phyloP scores from a whole-genome alignment of 169 alveolate species.

The Eimeria sp. region DNA sequence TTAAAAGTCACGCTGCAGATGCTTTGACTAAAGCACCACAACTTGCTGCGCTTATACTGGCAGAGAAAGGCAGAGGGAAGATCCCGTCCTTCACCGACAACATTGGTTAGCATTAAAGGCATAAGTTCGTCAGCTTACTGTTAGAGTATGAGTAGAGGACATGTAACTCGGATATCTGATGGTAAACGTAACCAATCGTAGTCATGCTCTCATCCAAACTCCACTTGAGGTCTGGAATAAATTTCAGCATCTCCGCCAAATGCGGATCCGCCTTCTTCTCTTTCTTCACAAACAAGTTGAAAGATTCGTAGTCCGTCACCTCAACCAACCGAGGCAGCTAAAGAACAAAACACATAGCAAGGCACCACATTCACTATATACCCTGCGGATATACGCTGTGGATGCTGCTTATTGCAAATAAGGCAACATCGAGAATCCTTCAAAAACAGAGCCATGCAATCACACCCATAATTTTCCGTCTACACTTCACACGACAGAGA shows the following conservation, averaged over 20 bases:
- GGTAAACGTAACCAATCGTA: slow-evolving; percentile 67
- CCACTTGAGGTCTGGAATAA: slow-evolving; percentile 74
- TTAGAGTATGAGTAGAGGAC: slow-evolving; percentile 70
- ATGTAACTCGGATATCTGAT: slow-evolving; percentile 75
- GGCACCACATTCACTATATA: not conserved
- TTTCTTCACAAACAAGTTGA: slow-evolving; percentile 32
- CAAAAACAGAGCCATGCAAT: not conserved
- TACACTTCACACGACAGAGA: not conserved
- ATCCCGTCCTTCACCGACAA: not conserved
- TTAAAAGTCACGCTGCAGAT: not conserved
- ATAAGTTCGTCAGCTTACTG: slow-evolving; percentile 23
- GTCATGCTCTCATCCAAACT: slow-evolving; percentile 54
- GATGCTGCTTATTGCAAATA: not conserved
- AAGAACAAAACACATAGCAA: not conserved
- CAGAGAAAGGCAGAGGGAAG: not conserved
- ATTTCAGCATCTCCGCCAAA: slow-evolving; percentile 62
- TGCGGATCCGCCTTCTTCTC: slow-evolving; percentile 69
- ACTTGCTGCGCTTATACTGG: not conserved
- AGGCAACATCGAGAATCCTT: not conserved
- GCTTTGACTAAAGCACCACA: not conserved
- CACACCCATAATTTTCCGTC: not conserved
- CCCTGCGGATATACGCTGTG: not conserved
- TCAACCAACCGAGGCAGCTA: slow-evolving; percentile 64
- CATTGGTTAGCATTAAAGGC: not conserved
- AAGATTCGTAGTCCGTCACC: slow-evolving; percentile 69